A percentile compares a stretch with the other conserved stretches of the same genome.
phyloP scores from a whole-genome alignment of 192 early-diverging fungal genomes.

The Coemansia sp. region DNA sequence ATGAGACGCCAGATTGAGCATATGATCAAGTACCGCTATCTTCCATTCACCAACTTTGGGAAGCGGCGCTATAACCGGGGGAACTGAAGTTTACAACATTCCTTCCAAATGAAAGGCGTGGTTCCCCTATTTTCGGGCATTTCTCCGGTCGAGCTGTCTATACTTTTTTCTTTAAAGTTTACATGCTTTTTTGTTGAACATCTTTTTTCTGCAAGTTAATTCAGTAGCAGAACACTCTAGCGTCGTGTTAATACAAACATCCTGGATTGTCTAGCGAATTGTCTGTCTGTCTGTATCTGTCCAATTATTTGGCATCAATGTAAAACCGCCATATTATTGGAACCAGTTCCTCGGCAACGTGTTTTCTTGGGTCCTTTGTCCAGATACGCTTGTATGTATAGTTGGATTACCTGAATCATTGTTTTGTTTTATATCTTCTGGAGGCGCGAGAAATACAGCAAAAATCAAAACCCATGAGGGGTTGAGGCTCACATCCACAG shows the following conservation, averaged over 20 bases:
- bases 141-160: background rate
- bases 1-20: slow-evolving; percentile 97
- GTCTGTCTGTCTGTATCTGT: background rate
- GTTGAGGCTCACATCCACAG: background rate
- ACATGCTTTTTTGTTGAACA: background rate
- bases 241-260: background rate
- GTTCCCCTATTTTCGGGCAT: background rate
- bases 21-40: slow-evolving; percentile 94
- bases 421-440: background rate
- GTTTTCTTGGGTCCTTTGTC: too few relatives aligned
- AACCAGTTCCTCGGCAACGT: too few relatives aligned
- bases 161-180: slow-evolving; percentile 2
- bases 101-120: background rate
- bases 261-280: too few relatives aligned
- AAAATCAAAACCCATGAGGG: background rate
- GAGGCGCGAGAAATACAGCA: background rate
- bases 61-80: slow-evolving; percentile 65
- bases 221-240: background rate
- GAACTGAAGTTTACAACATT: slow-evolving; percentile 10
- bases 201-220: background rate
- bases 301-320: background rate
- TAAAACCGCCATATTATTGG: too few relatives aligned
- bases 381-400: too few relatives aligned
- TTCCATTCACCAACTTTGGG: slow-evolving; percentile 77
- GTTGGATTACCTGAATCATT: too few relatives aligned